phyloP scores from a whole-genome alignment of 257 asterid genomes.

The Gentiana straminea region DNA sequence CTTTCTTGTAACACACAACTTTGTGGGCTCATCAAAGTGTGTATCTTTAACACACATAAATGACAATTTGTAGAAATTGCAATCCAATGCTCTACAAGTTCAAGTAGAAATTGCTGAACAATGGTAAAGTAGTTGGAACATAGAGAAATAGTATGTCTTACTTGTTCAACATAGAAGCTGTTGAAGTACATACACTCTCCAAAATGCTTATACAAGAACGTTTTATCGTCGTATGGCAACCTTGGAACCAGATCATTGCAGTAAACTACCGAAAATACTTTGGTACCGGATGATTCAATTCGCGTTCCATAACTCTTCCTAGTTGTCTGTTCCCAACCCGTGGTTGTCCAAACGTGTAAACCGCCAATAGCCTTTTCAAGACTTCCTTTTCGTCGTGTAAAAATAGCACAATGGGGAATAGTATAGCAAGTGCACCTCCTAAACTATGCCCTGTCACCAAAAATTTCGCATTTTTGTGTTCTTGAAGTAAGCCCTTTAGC shows the following conservation, averaged over 20 bases:
- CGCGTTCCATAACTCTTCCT: slow-evolving; percentile 54
- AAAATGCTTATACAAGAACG: slow-evolving; percentile 84
- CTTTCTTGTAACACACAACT: too few species aligned
- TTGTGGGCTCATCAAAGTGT: too few species aligned
- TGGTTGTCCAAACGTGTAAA: slow-evolving; percentile 89
- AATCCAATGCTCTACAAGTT: too few species aligned
- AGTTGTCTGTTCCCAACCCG: slow-evolving; percentile 61
- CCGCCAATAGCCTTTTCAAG: slow-evolving; percentile 45
- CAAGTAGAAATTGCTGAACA: too few species aligned
- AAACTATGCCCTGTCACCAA: slow-evolving; percentile 87
- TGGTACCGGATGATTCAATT: slow-evolving; percentile 37
- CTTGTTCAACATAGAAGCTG: slow-evolving; percentile 67
- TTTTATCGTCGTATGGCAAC: slow-evolving; percentile 75
- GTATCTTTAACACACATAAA: too few species aligned
- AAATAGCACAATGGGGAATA: slow-evolving; percentile 63
- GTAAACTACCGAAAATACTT: slow-evolving; percentile 77
- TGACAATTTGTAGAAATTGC: too few species aligned
- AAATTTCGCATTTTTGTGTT: slow-evolving; percentile 62
- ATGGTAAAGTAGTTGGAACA: neutral
- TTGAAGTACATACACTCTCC: slow-evolving; percentile 68
- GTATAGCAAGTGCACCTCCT: slow-evolving; percentile 88
- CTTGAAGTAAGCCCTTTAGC: slow-evolving; percentile 44
- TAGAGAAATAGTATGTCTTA: slow-evolving; percentile 14
- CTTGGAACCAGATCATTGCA: slow-evolving; percentile 91
- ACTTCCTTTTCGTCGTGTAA: slow-evolving; percentile 55